phyloP scores from a whole-genome alignment of 129 eudicot genomes.

The Silybum marianum region DNA sequence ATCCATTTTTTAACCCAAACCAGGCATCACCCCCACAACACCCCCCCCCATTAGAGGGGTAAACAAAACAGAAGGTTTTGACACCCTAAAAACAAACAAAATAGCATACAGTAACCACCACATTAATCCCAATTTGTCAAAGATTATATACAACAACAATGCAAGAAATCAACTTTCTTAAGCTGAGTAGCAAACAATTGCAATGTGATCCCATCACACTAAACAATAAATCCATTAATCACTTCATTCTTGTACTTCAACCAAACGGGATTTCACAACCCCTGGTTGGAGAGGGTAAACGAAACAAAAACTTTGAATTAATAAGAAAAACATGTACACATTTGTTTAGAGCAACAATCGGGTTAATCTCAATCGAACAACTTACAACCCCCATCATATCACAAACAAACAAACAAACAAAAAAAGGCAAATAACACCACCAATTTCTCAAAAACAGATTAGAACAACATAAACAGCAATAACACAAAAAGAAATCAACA shows the following conservation, averaged over 20 bases:
- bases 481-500: constrained; percentile 23
- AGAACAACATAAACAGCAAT: not conserved
- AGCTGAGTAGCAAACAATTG: not conserved
- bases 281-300: not conserved
- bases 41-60: not conserved
- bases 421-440: not conserved
- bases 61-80: constrained; percentile 14
- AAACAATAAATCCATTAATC: constrained; percentile 25
- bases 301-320: constrained; percentile 32
- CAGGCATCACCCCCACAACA: not conserved
- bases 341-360: constrained; percentile 5
- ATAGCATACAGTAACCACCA: constrained; percentile 1
- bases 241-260: not conserved
- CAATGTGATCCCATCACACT: constrained; percentile 46
- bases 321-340: constrained; percentile 9
- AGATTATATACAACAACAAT: not conserved
- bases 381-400: constrained; percentile 19
- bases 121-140: constrained; percentile 29
- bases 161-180: constrained; percentile 6
- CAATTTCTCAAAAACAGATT: constrained; percentile 4
- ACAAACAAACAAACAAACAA: constrained; percentile 31
- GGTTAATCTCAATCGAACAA: constrained; percentile 33
- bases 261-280: not conserved
- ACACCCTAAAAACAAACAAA: constrained; percentile 10
- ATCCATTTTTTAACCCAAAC: constrained; percentile 27